Conservation (phyloP, 129 eudicot species). For the Ambrosia trifida region DNA sequence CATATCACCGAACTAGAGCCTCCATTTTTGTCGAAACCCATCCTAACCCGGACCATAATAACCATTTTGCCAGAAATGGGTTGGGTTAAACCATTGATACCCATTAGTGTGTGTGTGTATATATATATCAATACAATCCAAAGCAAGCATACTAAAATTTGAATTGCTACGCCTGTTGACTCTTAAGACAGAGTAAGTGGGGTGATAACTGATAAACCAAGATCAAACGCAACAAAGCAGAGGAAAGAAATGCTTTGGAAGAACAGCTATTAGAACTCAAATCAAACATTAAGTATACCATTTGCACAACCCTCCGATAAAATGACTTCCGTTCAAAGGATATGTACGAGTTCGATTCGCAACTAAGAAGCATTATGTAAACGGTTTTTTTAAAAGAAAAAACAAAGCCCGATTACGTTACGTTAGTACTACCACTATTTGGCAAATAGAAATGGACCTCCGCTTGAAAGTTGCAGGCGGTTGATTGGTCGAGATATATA, state of each 20-base stretch:
- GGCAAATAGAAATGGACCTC: slow-evolving; percentile 15
- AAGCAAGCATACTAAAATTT: too few species aligned
- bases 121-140: too few species aligned
- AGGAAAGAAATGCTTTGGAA: neutral
- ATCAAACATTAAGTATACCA: neutral
- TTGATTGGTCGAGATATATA: neutral
- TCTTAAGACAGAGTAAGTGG: too few species aligned
- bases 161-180: too few species aligned
- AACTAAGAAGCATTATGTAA: neutral
- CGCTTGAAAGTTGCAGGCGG: neutral
- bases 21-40: too few species aligned
- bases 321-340: neutral
- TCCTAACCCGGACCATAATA: too few species aligned
- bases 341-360: neutral
- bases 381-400: neutral
- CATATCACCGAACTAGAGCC: too few species aligned
- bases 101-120: too few species aligned
- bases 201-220: too few species aligned
- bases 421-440: slow-evolving; percentile 4
- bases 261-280: neutral
- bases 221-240: neutral
- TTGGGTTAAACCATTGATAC: too few species aligned
- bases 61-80: too few species aligned
- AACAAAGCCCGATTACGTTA: neutral
- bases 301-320: neutral